Percentiles rank a stretch among this genome's conserved stretches.
phyloP scores from a whole-genome alignment of 306 rosid species.

The Sicyos edulis region DNA sequence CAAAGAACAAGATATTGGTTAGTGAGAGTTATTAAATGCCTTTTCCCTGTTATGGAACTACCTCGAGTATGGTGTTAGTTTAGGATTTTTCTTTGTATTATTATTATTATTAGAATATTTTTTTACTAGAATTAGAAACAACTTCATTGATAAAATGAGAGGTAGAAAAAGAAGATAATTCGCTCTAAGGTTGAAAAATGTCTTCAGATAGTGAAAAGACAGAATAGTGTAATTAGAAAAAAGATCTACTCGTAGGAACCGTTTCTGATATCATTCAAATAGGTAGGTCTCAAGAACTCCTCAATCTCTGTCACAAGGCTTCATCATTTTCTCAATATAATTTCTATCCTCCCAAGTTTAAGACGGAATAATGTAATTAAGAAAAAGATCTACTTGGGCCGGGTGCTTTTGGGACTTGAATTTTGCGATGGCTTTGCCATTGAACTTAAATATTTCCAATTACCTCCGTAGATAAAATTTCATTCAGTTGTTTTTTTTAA shows the following conservation, averaged over 20 bases:
- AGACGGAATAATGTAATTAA: no score
- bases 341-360: no score
- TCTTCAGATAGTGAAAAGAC: background rate
- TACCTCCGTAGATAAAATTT: background rate
- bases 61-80: no score
- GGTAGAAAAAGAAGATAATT: background rate
- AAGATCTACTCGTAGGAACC: no score
- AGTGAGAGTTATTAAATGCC: background rate
- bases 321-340: no score
- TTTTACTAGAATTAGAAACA: background rate
- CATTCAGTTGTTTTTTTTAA: background rate
- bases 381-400: no score
- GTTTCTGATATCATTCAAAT: no score
- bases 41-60: no score
- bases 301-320: no score
- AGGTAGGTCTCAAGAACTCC: no score
- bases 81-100: no score
- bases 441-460: background rate
- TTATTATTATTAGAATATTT: no score
- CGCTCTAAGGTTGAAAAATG: background rate
- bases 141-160: background rate
- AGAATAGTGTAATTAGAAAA: background rate
- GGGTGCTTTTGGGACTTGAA: background rate
- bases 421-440: background rate
- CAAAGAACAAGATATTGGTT: background rate